Evolutionary conservation across 2,329 filamentous ascomycete genomes (phyloP), one percentile per base, ranked within the genome.

Genomic region (Zasmidium citrigriseum): DNA sequence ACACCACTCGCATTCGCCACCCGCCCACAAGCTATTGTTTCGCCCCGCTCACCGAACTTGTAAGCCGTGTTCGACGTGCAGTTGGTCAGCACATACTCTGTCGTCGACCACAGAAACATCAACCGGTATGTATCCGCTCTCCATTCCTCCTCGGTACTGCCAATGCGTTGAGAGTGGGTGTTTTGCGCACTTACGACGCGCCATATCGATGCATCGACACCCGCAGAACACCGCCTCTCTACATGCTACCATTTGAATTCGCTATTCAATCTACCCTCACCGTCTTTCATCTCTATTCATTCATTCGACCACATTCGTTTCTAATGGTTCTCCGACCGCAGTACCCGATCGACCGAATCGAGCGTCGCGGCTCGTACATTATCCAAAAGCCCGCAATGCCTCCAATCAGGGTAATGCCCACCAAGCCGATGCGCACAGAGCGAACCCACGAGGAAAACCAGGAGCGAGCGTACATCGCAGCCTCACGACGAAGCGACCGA

Each of bases 381-480:
- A n/a, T 24, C 49, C 54, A n/a, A 38, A 46, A 45, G 46, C 56
- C 18, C 34, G 5, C 14, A 51, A 72, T 72, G 70, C 70, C 70
- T 59, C 68, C 70, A 22, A 58, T 72, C 55, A 63, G 70, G 52
- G 67, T 65, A 23, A 75, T 79, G 73, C 75, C 70, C 56, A 67
- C 72, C 21, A 61, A 60, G 68, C 77, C 78, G 25, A 70, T 79
- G 59, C 80, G 90, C 85, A 89, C 87, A 2, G 88, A 91, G 74
- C 80, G 89, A 46, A 90, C 88, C 2, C 89, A 91, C 63, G 88
- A 90, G 66, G 89, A 93, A 74, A 93, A 93, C 67, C 88, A 91
- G 70, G 90, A 93, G 74, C 83, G 93, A 70, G 93, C 93, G 21
- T 97, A 96, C 72, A 95, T 97, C 66, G 93, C 93, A 12, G 93